phyloP scores from a whole-genome alignment of 2,329 filamentous ascomycete genomes.

The Phaeosphaeriaceae sp. region DNA sequence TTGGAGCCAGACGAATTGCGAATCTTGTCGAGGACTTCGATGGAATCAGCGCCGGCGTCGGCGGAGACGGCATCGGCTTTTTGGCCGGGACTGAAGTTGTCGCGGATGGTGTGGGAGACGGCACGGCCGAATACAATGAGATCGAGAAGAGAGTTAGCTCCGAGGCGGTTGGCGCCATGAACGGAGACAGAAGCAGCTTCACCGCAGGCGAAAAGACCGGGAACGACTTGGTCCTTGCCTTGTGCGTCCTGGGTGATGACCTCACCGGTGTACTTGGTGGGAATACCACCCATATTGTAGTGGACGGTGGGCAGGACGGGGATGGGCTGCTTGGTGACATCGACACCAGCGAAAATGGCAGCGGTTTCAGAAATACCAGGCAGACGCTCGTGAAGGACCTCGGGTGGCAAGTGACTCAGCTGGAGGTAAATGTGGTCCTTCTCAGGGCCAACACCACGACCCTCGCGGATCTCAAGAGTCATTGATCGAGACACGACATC shows the following conservation, averaged over 20 bases:
- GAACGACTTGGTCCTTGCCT: conserved; percentile 91
- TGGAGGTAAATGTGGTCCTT: conserved; percentile 99
- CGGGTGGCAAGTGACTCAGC: conserved; percentile 90
- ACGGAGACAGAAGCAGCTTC: conserved; percentile 98
- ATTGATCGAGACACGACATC: conserved; percentile 98
- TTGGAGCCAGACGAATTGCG: conserved; percentile 84
- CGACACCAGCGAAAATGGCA: conserved; percentile 95
- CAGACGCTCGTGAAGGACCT: conserved; percentile 93
- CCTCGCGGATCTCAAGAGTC: conserved; percentile 97
- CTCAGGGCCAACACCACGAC: conserved; percentile 93
- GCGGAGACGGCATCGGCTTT: conserved; percentile 80
- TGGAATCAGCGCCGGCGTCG: conserved; percentile 88
- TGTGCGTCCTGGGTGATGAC: conserved; percentile 86
- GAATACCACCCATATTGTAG: conserved; percentile 99
- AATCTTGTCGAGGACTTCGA: conserved; percentile 83
- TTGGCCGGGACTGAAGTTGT: conserved; percentile 86
- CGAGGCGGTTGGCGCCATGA: conserved; percentile 96
- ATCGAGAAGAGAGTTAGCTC: conserved; percentile 97
- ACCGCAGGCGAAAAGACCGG: conserved; percentile 93
- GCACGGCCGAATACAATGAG: conserved; percentile 97
- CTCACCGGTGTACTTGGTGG: conserved; percentile 96
- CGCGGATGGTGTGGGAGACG: conserved; percentile 94
- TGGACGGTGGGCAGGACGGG: conserved; percentile 96
- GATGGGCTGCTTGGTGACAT: conserved; percentile 96
- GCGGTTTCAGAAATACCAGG: conserved; percentile 99